A percentile compares a stretch with the other conserved stretches of the same genome.
Conservation (phyloP, 1,284 basidiomycete genomes). For the Melampsora occidentalis region DNA sequence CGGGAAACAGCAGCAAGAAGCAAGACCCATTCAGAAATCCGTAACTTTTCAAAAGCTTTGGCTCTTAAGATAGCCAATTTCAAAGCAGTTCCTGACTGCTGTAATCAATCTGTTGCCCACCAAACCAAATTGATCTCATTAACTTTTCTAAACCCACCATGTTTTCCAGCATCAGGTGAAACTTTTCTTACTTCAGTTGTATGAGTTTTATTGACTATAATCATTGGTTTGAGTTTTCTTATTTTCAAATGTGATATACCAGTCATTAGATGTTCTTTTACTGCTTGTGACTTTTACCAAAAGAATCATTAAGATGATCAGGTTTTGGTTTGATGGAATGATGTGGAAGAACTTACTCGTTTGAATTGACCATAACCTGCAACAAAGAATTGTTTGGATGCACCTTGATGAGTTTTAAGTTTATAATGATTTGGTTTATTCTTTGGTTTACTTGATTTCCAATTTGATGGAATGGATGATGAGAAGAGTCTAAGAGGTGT, state of each 20-base stretch:
- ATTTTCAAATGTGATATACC: conserved; percentile 1
- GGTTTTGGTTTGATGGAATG: background rate
- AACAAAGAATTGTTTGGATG: conserved; percentile 31
- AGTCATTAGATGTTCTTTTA: conserved; percentile 39
- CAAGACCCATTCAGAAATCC: no score
- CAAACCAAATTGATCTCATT: conserved; percentile 34
- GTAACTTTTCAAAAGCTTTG: conserved; percentile 7
- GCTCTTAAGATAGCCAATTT: conserved; percentile 9
- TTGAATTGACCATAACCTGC: conserved; percentile 42
- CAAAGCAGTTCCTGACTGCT: conserved; percentile 20
- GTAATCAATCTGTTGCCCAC: conserved; percentile 27
- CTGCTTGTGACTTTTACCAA: conserved; percentile 20
- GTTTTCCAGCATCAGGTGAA: conserved; percentile 18
- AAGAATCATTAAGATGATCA: background rate
- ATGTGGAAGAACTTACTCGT: conserved; percentile 18
- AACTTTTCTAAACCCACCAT: conserved; percentile 36
- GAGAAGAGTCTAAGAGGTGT: conserved; percentile 4
- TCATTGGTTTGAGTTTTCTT: conserved; percentile 31
- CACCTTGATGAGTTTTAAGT: conserved; percentile 37
- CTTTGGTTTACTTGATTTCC: conserved; percentile 28
- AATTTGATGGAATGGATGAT: background rate
- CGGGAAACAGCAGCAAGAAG: no score
- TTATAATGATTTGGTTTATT: conserved; percentile 28
- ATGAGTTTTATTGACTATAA: conserved; percentile 27
- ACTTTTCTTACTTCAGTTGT: conserved; percentile 13